Base-by-base conservation (phyloP, 768 basidiomycete genomes). In the Gyrodon lividus region DNA sequence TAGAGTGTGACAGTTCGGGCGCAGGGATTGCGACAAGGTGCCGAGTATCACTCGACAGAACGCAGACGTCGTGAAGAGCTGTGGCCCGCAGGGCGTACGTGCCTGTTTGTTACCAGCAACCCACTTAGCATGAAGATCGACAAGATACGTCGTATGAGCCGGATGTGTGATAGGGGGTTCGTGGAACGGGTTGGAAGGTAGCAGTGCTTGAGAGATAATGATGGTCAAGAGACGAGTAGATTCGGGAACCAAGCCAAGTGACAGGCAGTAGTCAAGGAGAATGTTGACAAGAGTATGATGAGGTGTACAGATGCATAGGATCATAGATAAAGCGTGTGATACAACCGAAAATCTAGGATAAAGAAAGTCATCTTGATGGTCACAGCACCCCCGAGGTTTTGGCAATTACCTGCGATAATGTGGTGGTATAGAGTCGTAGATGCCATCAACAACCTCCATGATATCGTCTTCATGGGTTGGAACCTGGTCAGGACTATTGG, bases 381-480 rank as follows among this genome's bases (percentile, higher is more conserved):
- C 37, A 43, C 35, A 20, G 20, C n/a, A 51, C 69, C 50, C 2
- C 9, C 9, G 20, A 44, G 8, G n/a, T 53, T n/a, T 10, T 14
- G 22, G 59, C 30, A 43, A 33, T 49, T 59, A 83, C 84, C 74
- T 74, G 52, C 83, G 75, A 62, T 76, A 76, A 26, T 76, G 71
- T n/a, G 66, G 50, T 23, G 82, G 82, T 43, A 85, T 71, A 2
- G 70, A 60, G 24, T 82, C 80, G 50, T 83, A 84, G 6, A 84
- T 55, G 13, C 69, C 64, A 50, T 78, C 67, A 30, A 68, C 48
- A 16, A 63, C 39, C 12, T 68, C 53, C 33, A 67, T 57, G 9
- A 47, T 33, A 8, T 65, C 60, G 8, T 61, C 65, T 23, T 69
- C 61, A 33, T 71, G 56, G 28, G 44, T 28, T 28, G 45, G 23